Percentiles rank a stretch among this genome's conserved stretches.
phyloP scores from a whole-genome alignment of 106 monocot genomes.

The Dendrobium officinale region DNA sequence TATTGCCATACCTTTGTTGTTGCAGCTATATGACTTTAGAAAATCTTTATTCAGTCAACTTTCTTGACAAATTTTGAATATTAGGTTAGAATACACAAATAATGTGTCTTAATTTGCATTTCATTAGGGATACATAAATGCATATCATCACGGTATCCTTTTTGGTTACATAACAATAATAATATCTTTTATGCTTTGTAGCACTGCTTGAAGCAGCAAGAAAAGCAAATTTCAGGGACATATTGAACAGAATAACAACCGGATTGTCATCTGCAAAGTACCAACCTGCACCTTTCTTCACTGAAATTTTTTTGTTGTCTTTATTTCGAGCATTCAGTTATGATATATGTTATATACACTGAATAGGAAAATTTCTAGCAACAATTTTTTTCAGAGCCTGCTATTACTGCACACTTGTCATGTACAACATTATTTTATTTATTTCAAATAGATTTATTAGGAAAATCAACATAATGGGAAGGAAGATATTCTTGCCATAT shows the following conservation, averaged over 20 bases:
- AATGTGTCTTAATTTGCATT: neutral
- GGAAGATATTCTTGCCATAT: no score
- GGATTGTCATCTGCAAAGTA: constrained; percentile 79
- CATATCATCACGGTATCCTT: neutral
- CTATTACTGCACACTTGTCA: no score
- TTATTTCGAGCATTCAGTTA: neutral
- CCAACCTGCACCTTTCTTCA: neutral
- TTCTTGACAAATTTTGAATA: neutral
- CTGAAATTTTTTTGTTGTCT: neutral
- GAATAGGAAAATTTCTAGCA: no score
- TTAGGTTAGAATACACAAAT: neutral
- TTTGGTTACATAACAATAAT: neutral
- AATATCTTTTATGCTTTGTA: constrained; percentile 13
- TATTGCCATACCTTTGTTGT: neutral
- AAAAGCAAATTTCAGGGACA: constrained; percentile 71
- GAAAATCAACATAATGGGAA: no score
- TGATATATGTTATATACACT: no score
- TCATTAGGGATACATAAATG: neutral
- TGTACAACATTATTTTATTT: no score
- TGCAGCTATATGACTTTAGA: neutral
- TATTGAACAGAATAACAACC: constrained; percentile 55
- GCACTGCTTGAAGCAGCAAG: constrained; percentile 95
- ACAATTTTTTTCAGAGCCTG: no score
- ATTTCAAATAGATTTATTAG: no score
- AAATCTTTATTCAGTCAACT: neutral